Evolutionary conservation across 208 protist species (phyloP), one percentile per base, ranked within the genome.

Genomic region (Vickermania spadyakhi): DNA sequence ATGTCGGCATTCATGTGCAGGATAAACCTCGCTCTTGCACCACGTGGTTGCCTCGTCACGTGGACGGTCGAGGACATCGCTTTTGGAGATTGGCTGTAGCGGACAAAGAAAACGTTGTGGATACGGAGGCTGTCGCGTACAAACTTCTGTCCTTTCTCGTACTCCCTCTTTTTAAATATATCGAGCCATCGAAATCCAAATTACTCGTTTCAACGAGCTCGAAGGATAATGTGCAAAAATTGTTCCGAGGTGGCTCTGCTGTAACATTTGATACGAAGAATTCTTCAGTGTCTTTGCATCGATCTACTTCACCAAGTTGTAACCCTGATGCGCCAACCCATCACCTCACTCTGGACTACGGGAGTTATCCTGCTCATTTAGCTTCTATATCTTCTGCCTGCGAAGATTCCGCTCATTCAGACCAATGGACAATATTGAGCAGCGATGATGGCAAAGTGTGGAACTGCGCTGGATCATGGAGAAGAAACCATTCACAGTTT

Each of bases 391-490:
- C 49, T 7, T 64, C 7, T 28, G 7, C 5, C 7, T 45, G 55
- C 22, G 26, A 25, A 13, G 13, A 23, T 14, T 18, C 28, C 28
- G 4, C 22, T 11, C 18, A n/a, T 7, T n/a, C 62, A 3, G 49
- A 42, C 3, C 30, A 25, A 14, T 65, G 65, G 42, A 52, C 41
- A 3, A 36, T 66, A 1, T 13, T 58, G n/a, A 79, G 57, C 61
- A 82, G 76, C 53, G 69, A 79, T 57, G 76, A 82, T 61, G 64
- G 66, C 52, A 28, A 61, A 49, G 30, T 59, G 2, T 72, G 75
- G 64, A 59, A 70, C 31, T 54, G 57, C 3, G 66, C 58, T 25
- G 63, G 60, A 23, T 49, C 28, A 29, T 73, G 72, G 72, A 36
- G 59, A 25, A 58, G 29, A 54, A 22, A 31, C 25, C 60, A 58